These are phyloP conservation scores for Mycena kentingensis DNA, from an alignment of 768 basidiomycete genomes.

Conservation along the genomic window DNA sequence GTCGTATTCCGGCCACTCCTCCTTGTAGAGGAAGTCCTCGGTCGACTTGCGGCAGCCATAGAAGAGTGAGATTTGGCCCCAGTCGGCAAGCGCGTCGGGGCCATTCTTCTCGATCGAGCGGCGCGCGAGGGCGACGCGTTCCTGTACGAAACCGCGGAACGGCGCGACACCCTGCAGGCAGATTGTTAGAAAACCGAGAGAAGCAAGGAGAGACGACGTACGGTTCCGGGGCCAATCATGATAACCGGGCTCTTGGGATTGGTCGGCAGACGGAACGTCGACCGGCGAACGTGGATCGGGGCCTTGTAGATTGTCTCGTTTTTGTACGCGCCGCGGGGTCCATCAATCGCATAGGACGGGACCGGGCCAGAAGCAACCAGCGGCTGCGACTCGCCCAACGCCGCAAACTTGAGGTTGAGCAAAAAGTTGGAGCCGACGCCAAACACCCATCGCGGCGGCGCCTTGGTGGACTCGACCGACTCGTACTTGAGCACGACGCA, in stretches of 20 bases:
- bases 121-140: conserved; percentile 93
- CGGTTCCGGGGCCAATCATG: conserved; percentile 99
- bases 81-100: conserved; percentile 87
- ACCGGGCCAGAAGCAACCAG: conserved; percentile 42
- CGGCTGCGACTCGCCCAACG: conserved; percentile 57
- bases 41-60: conserved; percentile 91
- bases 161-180: conserved; percentile 87
- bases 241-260: conserved; percentile 98
- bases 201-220: conserved; percentile 45
- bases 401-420: conserved; percentile 83
- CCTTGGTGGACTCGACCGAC: conserved; percentile 54
- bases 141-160: conserved; percentile 98
- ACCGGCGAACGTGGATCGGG: conserved; percentile 92
- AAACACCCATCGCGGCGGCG: conserved; percentile 69
- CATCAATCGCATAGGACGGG: conserved; percentile 84
- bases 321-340: conserved; percentile 86
- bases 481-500: conserved; percentile 95
- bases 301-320: conserved; percentile 73
- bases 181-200: conserved; percentile 11
- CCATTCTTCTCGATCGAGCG: conserved; percentile 96
- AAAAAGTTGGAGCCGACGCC: conserved; percentile 96
- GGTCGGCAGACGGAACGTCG: conserved; percentile 95
- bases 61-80: conserved; percentile 94
- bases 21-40: conserved; percentile 92
- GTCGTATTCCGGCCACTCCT: conserved; percentile 90